Conservation (phyloP, 1,284 basidiomycete species). For the Ceratobasidium sp. region DNA sequence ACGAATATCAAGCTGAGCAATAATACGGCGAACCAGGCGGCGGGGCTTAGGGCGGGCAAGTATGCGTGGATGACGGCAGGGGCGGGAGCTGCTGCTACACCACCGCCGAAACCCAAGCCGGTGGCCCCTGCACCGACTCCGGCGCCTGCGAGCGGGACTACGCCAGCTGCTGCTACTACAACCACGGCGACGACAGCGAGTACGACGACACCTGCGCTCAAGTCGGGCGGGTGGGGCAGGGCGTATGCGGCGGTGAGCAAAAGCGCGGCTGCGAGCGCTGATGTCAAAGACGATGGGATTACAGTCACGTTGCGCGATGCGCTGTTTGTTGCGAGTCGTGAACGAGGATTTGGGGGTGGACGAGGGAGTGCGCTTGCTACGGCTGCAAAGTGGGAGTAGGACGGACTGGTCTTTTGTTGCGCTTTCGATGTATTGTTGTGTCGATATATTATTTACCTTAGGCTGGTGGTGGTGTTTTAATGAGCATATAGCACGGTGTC, state of each 20-base stretch:
- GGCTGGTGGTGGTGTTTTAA: background rate
- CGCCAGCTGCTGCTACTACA: slow-evolving; percentile 53
- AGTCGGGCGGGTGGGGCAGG: slow-evolving; percentile 68
- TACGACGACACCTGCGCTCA: slow-evolving; percentile 58
- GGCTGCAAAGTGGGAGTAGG: slow-evolving; percentile 56
- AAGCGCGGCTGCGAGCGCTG: slow-evolving; percentile 51
- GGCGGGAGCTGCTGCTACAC: slow-evolving; percentile 59
- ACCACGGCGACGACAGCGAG: slow-evolving; percentile 53
- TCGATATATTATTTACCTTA: slow-evolving; percentile 33
- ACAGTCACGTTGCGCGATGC: slow-evolving; percentile 80
- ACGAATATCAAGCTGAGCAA: slow-evolving; percentile 90
- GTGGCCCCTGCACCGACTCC: slow-evolving; percentile 53
- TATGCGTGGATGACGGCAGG: slow-evolving; percentile 88
- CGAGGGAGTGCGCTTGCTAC: slow-evolving; percentile 67
- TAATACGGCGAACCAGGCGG: slow-evolving; percentile 86
- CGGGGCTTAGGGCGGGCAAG: slow-evolving; percentile 73
- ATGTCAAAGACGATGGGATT: slow-evolving; percentile 58
- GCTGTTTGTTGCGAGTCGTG: slow-evolving; percentile 82
- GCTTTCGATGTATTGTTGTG: slow-evolving; percentile 39
- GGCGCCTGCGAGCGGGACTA: slow-evolving; percentile 50
- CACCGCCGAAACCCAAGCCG: slow-evolving; percentile 63
- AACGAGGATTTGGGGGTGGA: slow-evolving; percentile 82
- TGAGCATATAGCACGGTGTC: too few relatives aligned
- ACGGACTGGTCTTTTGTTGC: slow-evolving; percentile 64
- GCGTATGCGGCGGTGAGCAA: slow-evolving; percentile 69